Conservation (phyloP, 805 yeast species). For the Starmera quercuum region DNA sequence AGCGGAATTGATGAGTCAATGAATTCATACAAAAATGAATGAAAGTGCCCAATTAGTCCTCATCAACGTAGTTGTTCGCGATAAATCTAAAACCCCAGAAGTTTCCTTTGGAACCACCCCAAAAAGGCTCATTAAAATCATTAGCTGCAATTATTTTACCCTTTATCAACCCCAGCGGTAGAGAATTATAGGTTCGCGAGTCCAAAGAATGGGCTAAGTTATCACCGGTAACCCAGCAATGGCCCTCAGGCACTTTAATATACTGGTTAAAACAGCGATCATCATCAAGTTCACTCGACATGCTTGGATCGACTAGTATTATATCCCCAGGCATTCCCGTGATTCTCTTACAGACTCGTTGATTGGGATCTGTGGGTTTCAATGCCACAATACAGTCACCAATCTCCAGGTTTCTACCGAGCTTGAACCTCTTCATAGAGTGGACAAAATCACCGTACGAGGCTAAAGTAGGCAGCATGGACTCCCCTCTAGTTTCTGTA, state of each 20-base stretch:
- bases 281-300: slow-evolving; percentile 19
- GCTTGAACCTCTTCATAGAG: slow-evolving; percentile 53
- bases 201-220: slow-evolving; percentile 82
- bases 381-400: slow-evolving; percentile 87
- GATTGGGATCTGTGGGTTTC: slow-evolving; percentile 84
- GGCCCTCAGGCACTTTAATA: slow-evolving; percentile 85
- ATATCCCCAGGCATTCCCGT: slow-evolving; percentile 96
- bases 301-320: slow-evolving; percentile 73
- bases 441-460: slow-evolving; percentile 73
- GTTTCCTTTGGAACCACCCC: slow-evolving; percentile 26
- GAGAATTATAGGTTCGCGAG: slow-evolving; percentile 80
- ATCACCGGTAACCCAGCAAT: slow-evolving; percentile 97
- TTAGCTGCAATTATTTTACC: slow-evolving; percentile 81
- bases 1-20: slow-evolving; percentile 42
- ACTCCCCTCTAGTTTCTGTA: slow-evolving; percentile 83
- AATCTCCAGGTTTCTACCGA: slow-evolving; percentile 57
- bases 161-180: slow-evolving; percentile 81
- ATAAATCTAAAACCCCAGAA: slow-evolving; percentile 51
- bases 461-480: slow-evolving; percentile 89
- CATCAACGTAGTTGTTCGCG: slow-evolving; percentile 40
- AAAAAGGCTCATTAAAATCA: slow-evolving; percentile 41
- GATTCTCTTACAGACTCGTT: slow-evolving; percentile 84
- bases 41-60: slow-evolving; percentile 7
- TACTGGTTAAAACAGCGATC: slow-evolving; percentile 32
- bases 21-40: slow-evolving; percentile 17